Conservation (phyloP, 2,329 filamentous ascomycete genomes). For the Aspergillus aculeatus region DNA sequence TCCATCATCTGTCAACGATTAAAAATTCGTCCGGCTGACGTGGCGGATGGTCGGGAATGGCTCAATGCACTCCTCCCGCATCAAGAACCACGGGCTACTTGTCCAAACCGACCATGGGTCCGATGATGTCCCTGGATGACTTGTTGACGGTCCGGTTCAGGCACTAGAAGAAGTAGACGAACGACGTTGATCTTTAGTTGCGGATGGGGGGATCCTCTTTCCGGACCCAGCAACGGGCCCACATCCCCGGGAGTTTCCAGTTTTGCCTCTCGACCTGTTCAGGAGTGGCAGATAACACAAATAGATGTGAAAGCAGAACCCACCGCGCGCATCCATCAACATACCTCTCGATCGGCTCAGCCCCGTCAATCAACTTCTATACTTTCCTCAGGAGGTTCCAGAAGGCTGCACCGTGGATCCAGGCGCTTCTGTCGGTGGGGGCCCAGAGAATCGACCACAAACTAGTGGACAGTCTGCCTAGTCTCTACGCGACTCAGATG, state of each 20-base stretch:
- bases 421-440: background rate
- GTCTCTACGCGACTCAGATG: background rate
- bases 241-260: slow-evolving; percentile 13
- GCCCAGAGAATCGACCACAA: background rate
- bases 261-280: slow-evolving; percentile 4
- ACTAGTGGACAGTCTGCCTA: background rate
- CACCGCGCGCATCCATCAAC: background rate
- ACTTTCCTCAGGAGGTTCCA: slow-evolving; percentile 13
- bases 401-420: slow-evolving; percentile 7
- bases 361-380: background rate
- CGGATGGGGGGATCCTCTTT: background rate
- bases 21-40: slow-evolving; percentile 10
- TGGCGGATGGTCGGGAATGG: background rate
- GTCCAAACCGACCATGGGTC: slow-evolving; percentile 12
- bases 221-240: slow-evolving; percentile 12
- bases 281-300: slow-evolving; percentile 5
- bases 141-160: slow-evolving; percentile 17
- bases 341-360: background rate
- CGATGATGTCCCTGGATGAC: background rate
- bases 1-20: background rate
- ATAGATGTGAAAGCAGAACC: slow-evolving; percentile 2
- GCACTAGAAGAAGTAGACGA: slow-evolving; percentile 10
- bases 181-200: slow-evolving; percentile 7
- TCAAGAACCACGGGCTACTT: slow-evolving; percentile 3
- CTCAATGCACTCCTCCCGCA: background rate